Percentiles rank a stretch among this genome's conserved stretches.
phyloP scores from a whole-genome alignment of 2,329 filamentous ascomycete species.

The Fusarium dlaminii region DNA sequence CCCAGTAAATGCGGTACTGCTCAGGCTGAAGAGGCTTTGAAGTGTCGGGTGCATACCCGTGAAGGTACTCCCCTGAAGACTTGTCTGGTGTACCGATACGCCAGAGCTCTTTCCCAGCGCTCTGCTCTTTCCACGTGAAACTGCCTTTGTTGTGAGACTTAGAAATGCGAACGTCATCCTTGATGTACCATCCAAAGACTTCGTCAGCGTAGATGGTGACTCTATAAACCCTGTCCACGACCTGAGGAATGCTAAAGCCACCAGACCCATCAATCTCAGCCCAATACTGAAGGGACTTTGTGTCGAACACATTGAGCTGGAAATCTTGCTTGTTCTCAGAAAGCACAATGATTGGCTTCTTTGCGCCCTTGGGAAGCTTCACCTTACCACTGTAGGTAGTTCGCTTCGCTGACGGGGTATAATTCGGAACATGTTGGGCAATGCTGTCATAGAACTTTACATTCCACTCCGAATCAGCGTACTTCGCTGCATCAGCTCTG shows the following conservation, averaged over 20 bases:
- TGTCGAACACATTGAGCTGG: slow-evolving; percentile 56
- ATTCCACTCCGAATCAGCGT: slow-evolving; percentile 26
- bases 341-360: slow-evolving; percentile 61
- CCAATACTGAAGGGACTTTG: slow-evolving; percentile 69
- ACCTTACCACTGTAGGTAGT: slow-evolving; percentile 20
- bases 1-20: slow-evolving; percentile 69
- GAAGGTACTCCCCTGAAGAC: slow-evolving; percentile 65
- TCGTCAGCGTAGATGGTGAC: slow-evolving; percentile 31
- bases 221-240: slow-evolving; percentile 25
- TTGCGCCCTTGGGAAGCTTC: slow-evolving; percentile 19
- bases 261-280: slow-evolving; percentile 58
- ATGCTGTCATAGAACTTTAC: slow-evolving; percentile 33
- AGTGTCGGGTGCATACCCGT: slow-evolving; percentile 60
- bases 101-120: slow-evolving; percentile 25
- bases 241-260: slow-evolving; percentile 29
- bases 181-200: slow-evolving; percentile 31
- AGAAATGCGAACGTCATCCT: slow-evolving; percentile 53
- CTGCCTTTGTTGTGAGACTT: not conserved
- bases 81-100: slow-evolving; percentile 54
- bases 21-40: slow-evolving; percentile 60
- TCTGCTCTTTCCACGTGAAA: slow-evolving; percentile 27
- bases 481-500: slow-evolving; percentile 24
- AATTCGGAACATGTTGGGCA: slow-evolving; percentile 20
- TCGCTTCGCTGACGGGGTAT: slow-evolving; percentile 6
- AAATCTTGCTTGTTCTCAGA: slow-evolving; percentile 43